phyloP scores from a whole-genome alignment of 345 rosid species.

The Eucalyptus shirleyi region DNA sequence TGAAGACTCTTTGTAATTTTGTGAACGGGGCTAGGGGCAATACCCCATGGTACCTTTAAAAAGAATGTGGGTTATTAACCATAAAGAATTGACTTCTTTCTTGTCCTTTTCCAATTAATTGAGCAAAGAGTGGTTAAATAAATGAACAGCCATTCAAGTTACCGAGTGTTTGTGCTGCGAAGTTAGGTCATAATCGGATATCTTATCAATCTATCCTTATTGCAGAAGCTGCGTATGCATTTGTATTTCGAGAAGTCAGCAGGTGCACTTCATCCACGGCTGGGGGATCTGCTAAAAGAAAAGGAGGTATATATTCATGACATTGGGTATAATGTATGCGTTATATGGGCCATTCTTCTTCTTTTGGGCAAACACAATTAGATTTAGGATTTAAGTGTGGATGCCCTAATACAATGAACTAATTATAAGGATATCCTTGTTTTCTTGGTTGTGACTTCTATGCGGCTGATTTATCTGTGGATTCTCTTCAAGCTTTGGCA shows the following conservation, averaged over 20 bases:
- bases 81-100: not conserved
- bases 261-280: constrained; percentile 6
- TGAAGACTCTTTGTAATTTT: not conserved
- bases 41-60: not conserved
- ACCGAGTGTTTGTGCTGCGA: not conserved
- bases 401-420: not conserved
- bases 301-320: constrained; percentile 51
- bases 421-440: not conserved
- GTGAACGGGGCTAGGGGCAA: not conserved
- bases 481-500: not conserved
- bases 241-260: constrained; percentile 75
- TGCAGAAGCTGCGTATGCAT: constrained; percentile 69
- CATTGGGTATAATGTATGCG: not conserved
- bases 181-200: not conserved
- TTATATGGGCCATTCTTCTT: not conserved
- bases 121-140: not conserved
- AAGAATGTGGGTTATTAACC: not conserved
- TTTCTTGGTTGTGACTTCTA: not conserved
- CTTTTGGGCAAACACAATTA: not conserved
- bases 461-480: not conserved
- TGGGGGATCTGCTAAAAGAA: constrained; percentile 43
- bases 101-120: not conserved
- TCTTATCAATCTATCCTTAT: not conserved
- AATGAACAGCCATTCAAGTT: not conserved
- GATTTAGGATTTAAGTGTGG: not conserved